Percentiles rank a stretch among this genome's conserved stretches.
These are phyloP conservation scores for Penicillium parvum DNA, from an alignment of 495 filamentous ascomycete species.

Conservation along the genomic window DNA sequence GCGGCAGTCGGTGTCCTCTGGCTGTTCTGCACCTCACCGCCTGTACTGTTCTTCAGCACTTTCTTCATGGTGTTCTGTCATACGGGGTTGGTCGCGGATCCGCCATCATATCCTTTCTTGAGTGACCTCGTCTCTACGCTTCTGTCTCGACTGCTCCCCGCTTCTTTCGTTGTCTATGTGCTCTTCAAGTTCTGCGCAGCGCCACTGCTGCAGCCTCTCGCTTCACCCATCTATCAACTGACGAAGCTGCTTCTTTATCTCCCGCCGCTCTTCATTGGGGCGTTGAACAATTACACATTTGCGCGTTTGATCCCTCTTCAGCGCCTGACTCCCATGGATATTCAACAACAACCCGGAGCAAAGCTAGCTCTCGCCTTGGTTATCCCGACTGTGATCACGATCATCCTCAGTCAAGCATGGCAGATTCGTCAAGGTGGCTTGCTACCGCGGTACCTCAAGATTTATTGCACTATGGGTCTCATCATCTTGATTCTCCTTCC, in stretches of 20 bases:
- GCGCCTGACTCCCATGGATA: slow-evolving; percentile 70
- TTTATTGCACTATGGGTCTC: slow-evolving; percentile 62
- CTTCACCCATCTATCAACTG: slow-evolving; percentile 53
- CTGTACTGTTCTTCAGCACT: slow-evolving; percentile 65
- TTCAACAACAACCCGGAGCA: slow-evolving; percentile 73
- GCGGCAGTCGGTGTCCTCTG: slow-evolving; percentile 62
- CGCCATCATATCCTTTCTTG: slow-evolving; percentile 53
- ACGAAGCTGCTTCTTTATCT: slow-evolving; percentile 74
- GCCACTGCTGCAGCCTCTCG: slow-evolving; percentile 51
- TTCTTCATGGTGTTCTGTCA: slow-evolving; percentile 74
- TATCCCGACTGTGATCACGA: slow-evolving; percentile 52
- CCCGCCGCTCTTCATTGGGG: slow-evolving; percentile 70
- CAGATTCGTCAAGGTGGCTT: slow-evolving; percentile 69
- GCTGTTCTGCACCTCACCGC: slow-evolving; percentile 62
- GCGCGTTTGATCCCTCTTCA: slow-evolving; percentile 73
- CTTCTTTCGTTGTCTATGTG: slow-evolving; percentile 68
- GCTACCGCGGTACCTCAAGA: slow-evolving; percentile 62
- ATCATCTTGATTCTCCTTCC: slow-evolving; percentile 61
- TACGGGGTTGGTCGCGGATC: slow-evolving; percentile 74
- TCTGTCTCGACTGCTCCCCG: slow-evolving; percentile 70
- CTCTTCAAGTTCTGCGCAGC: slow-evolving; percentile 65
- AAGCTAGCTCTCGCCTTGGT: slow-evolving; percentile 65
- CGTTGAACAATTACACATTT: slow-evolving; percentile 79
- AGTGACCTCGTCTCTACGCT: slow-evolving; percentile 62
- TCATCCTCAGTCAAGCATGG: slow-evolving; percentile 66